Base-by-base conservation (phyloP, 2,329 filamentous ascomycete genomes). In the Biscogniauxia mediterranea region DNA sequence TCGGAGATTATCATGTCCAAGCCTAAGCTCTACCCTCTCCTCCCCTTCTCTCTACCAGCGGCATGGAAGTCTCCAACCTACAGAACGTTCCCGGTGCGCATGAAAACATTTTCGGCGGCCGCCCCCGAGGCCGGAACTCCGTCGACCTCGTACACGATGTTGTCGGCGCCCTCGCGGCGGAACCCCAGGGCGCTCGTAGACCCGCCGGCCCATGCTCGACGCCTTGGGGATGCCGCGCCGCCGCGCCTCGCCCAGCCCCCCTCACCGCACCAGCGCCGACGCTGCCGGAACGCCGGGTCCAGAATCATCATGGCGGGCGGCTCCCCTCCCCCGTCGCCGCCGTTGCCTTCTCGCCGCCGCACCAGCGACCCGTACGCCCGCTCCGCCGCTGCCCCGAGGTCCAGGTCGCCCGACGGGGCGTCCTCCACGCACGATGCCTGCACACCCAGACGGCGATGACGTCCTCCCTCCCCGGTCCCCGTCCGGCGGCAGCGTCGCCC, bases 391-490 rank as follows among this genome's bases (percentile, higher is more conserved):
- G 65, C 69, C 8, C 76, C 69, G 1, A 81, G 64, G 38, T 77
- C 69, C 32, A 80, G 66, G 20, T 78, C 73, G 77, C 23, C 61
- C 63, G 25, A 81, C 78, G 13, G 84, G 84, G 55, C 77, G 69
- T 13, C 83, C 1, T 77, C 73, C 0, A 85, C 77, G 6, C 75
- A 70, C 0, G 84, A 85, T 0, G 75, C 70, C 64, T 87, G 84
- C 8, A 75, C 67, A 75, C 67, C 85, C 85, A 87, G 59, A 85
- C 85, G 9, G 75, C 84, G n/a, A 85, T 74, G 8, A 65, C 57
- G 50, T 70, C 28, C 50, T 71, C 23, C 23, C 5, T 50, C 71
- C 23, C 23, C 5, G 71, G 25, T 57, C 52, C 5, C 61, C 61
- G 5, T 56, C 21, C 1, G 74, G 71, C n/a, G 77, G 70, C 1